Percentiles rank a stretch among this genome's conserved stretches.
These are phyloP conservation scores for Geotrichum cucujoidarum DNA, from an alignment of 1,139 yeast species.

Conservation along the genomic window DNA sequence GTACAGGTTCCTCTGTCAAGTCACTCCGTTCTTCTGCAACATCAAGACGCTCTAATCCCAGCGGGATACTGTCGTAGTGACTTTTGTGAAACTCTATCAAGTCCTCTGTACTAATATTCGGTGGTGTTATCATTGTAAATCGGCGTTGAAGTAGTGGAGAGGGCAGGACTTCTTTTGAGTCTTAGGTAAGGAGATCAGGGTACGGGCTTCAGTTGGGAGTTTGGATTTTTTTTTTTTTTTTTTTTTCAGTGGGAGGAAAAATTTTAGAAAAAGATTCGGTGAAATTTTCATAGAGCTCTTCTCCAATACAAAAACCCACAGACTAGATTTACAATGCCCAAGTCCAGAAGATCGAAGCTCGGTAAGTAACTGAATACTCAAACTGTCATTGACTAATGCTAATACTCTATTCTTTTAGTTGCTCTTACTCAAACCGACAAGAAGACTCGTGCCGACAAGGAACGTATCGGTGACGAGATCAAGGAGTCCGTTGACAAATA, in stretches of 20 bases:
- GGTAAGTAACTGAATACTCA: slow-evolving; percentile 25
- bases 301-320: neutral
- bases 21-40: neutral
- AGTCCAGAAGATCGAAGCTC: slow-evolving; percentile 74
- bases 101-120: slow-evolving; percentile 14
- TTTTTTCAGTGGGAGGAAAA: neutral
- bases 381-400: neutral
- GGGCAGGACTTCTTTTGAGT: neutral
- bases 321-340: slow-evolving; percentile 58
- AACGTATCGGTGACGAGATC: slow-evolving; percentile 83
- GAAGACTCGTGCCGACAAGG: slow-evolving; percentile 90
- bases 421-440: slow-evolving; percentile 96
- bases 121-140: slow-evolving; percentile 8
- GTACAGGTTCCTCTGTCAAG: neutral
- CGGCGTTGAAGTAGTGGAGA: neutral
- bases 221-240: slow-evolving; percentile 5
- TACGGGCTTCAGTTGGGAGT: slow-evolving; percentile 12
- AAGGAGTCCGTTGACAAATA: slow-evolving; percentile 73
- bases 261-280: neutral
- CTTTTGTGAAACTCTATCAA: slow-evolving; percentile 14
- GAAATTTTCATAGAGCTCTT: neutral
- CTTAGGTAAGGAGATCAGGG: slow-evolving; percentile 8
- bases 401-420: slow-evolving; percentile 39
- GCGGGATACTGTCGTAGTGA: slow-evolving; percentile 9
- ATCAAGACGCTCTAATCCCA: slow-evolving; percentile 1